phyloP scores from a whole-genome alignment of 2,329 filamentous ascomycete genomes.

The Thielaviopsis cerberus region DNA sequence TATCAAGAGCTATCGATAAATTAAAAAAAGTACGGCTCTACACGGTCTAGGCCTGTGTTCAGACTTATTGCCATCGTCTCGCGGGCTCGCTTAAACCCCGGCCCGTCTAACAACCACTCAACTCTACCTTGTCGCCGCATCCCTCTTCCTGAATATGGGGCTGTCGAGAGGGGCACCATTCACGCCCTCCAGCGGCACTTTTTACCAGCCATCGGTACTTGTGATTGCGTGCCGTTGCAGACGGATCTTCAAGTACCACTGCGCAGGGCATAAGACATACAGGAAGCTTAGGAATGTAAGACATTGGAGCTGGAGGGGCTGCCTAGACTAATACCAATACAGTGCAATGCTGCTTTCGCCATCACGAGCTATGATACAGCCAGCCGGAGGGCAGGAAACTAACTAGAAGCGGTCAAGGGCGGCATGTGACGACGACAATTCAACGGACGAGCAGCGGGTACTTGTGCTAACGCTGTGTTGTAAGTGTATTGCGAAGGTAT shows the following conservation, averaged over 20 bases:
- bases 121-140: not conserved
- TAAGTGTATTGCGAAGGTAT: not conserved
- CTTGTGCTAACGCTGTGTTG: not conserved
- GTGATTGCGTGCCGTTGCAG: too few species aligned
- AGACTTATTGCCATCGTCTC: not conserved
- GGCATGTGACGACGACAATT: not conserved
- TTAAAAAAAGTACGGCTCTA: too few species aligned
- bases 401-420: not conserved
- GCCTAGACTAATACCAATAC: too few species aligned
- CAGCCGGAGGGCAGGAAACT: not conserved
- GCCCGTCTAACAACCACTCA: not conserved
- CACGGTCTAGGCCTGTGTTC: not conserved
- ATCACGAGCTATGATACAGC: not conserved
- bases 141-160: not conserved
- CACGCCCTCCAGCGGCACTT: not conserved
- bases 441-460: not conserved
- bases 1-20: too few species aligned
- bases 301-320: too few species aligned
- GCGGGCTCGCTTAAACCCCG: not conserved
- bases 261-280: too few species aligned
- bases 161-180: not conserved
- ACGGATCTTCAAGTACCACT: too few species aligned
- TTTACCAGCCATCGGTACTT: not conserved
- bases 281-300: not conserved
- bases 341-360: too few species aligned